These are phyloP conservation scores for Aleurites moluccanus DNA, from an alignment of 441 rosid genomes.

Conservation along the genomic window DNA sequence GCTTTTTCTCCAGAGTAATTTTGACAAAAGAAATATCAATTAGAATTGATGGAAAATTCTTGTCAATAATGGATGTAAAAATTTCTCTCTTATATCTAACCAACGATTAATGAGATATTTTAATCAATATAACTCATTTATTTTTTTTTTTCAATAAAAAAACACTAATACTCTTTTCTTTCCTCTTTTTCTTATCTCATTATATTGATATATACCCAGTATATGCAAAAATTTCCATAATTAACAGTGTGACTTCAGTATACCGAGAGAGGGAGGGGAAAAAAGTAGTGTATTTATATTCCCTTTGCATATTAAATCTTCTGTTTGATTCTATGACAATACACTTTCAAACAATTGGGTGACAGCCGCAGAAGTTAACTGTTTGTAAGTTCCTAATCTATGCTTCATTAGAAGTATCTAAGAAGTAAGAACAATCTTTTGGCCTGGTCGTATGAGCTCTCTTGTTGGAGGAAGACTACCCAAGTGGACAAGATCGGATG, in stretches of 20 bases:
- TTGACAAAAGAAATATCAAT: neutral
- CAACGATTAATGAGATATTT: too few relatives aligned
- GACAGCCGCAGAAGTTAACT: neutral
- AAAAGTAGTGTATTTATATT: neutral
- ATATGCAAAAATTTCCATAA: too few relatives aligned
- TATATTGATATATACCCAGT: too few relatives aligned
- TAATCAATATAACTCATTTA: too few relatives aligned
- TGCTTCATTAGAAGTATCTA: neutral
- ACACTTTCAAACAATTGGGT: slow-evolving; percentile 1
- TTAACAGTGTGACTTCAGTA: neutral
- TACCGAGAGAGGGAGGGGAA: too few relatives aligned
- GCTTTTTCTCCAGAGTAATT: neutral
- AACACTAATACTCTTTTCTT: too few relatives aligned
- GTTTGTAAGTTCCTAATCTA: slow-evolving; percentile 7
- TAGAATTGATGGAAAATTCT: too few relatives aligned
- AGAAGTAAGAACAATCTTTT: neutral
- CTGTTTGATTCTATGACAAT: neutral
- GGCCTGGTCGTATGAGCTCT: neutral
- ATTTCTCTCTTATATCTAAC: too few relatives aligned
- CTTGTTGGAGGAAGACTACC: neutral
- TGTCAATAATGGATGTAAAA: too few relatives aligned
- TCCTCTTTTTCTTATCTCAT: too few relatives aligned
- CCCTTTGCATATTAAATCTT: neutral
- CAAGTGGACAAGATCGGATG: neutral
- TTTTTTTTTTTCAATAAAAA: too few relatives aligned